Percentiles rank a stretch among this genome's conserved stretches.
Conservation (phyloP, 1,284 basidiomycete species). For the Hemileia vastatrix region DNA sequence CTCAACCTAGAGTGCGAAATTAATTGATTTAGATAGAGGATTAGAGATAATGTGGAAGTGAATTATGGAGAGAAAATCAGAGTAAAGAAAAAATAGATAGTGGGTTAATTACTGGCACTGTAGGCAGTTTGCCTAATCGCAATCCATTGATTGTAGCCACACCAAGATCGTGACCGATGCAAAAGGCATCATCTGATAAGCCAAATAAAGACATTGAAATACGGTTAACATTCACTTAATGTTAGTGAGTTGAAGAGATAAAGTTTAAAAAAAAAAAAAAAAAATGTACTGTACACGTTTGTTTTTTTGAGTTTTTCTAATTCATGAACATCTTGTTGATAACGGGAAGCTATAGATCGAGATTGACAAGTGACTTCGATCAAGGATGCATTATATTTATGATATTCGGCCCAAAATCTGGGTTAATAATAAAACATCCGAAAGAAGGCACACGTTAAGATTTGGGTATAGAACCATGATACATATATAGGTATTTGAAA, state of each 20-base stretch:
- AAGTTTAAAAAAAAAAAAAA: not conserved
- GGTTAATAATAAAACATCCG: not conserved
- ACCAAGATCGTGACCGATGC: slow-evolving; percentile 86
- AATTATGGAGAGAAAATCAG: slow-evolving; percentile 18
- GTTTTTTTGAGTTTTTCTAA: slow-evolving; percentile 79
- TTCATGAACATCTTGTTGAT: slow-evolving; percentile 47
- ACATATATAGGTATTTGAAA: not conserved
- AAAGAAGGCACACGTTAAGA: slow-evolving; percentile 13
- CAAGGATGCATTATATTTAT: slow-evolving; percentile 57
- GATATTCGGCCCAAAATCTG: slow-evolving; percentile 75
- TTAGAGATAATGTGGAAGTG: too few species aligned
- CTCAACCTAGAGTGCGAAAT: slow-evolving; percentile 72
- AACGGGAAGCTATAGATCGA: slow-evolving; percentile 60
- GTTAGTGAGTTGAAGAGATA: not conserved
- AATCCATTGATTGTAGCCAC: slow-evolving; percentile 96
- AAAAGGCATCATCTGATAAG: slow-evolving; percentile 70
- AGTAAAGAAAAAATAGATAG: not conserved
- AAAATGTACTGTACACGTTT: slow-evolving; percentile 68
- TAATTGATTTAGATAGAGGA: too few species aligned
- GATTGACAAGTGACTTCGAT: slow-evolving; percentile 60
- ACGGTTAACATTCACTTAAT: not conserved
- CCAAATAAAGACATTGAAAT: not conserved
- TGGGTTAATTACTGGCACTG: slow-evolving; percentile 55
- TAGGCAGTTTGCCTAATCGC: slow-evolving; percentile 73
- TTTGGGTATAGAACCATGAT: not conserved